Evolutionary conservation across 2,329 filamentous ascomycete genomes (phyloP).

Genomic region (Uncinocarpus reesii): DNA sequence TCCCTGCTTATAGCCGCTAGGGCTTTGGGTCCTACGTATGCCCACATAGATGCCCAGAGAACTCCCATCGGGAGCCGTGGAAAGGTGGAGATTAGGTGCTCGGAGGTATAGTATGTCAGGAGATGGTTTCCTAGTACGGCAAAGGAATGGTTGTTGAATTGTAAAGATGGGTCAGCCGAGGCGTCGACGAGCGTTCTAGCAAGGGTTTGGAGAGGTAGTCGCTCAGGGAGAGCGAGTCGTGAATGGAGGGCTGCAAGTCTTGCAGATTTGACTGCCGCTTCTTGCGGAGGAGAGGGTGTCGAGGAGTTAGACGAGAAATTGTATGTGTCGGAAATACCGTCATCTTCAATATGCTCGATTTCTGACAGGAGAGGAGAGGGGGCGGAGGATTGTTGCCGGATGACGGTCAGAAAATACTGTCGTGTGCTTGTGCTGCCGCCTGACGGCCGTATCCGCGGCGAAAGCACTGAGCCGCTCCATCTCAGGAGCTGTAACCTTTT

Average conservation of each 20-base stretch:
- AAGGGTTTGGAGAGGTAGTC: slow-evolving; percentile 75
- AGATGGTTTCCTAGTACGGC: slow-evolving; percentile 71
- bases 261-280: slow-evolving; percentile 59
- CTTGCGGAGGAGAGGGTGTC: slow-evolving; percentile 61
- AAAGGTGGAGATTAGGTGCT: slow-evolving; percentile 79
- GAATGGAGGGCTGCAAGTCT: slow-evolving; percentile 91
- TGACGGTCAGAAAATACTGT: slow-evolving; percentile 21
- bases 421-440: slow-evolving; percentile 17
- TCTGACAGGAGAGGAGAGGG: slow-evolving; percentile 23
- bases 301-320: slow-evolving; percentile 26
- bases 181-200: slow-evolving; percentile 75
- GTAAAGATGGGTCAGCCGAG: slow-evolving; percentile 66
- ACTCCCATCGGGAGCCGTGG: slow-evolving; percentile 85
- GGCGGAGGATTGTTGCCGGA: slow-evolving; percentile 36
- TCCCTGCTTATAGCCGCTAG: slow-evolving; percentile 63
- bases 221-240: slow-evolving; percentile 68
- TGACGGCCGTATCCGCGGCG: slow-evolving; percentile 37
- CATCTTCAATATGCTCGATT: slow-evolving; percentile 23
- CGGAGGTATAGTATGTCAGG: slow-evolving; percentile 77
- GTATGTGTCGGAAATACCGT: slow-evolving; percentile 18
- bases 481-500: slow-evolving; percentile 43
- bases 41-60: slow-evolving; percentile 73
- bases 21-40: slow-evolving; percentile 66
- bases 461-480: slow-evolving; percentile 44
- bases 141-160: slow-evolving; percentile 82